A percentile compares a stretch with the other conserved stretches of the same genome.
Evolutionary conservation across 305 asterid species (phyloP).

Genomic region (Coffea humblotiana): DNA sequence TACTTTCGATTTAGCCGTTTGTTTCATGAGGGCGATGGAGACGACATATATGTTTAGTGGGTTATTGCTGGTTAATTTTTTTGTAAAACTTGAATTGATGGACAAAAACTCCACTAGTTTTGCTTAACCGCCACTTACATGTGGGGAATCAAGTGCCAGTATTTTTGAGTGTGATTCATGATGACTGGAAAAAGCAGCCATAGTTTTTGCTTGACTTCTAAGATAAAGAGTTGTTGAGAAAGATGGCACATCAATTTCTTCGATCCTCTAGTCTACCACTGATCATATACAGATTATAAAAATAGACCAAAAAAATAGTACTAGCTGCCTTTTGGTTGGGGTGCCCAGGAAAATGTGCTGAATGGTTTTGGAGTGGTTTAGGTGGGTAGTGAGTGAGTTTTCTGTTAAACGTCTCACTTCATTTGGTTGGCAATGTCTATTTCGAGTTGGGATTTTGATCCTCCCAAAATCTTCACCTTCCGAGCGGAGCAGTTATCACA

Average conservation of each 20-base stretch:
- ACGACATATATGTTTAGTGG: not conserved
- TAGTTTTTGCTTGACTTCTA: constrained; percentile 55
- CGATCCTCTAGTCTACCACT: constrained; percentile 20
- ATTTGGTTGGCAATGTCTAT: constrained; percentile 22
- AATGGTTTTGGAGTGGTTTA: constrained; percentile 13
- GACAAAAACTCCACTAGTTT: not conserved
- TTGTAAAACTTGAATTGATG: constrained; percentile 2
- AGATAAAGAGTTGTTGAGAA: constrained; percentile 56
- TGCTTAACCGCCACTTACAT: constrained; percentile 7
- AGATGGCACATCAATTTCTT: constrained; percentile 57
- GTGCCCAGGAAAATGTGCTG: not conserved
- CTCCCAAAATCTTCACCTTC: not conserved
- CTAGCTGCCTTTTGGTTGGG: not conserved
- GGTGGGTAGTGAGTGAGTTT: constrained; percentile 20
- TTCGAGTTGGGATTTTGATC: not conserved
- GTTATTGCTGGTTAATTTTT: not conserved
- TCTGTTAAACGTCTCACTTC: constrained; percentile 30
- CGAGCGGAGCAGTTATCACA: not conserved
- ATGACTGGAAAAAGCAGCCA: not conserved
- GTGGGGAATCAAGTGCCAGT: constrained; percentile 8
- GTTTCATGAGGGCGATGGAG: not conserved
- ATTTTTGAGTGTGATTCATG: not conserved
- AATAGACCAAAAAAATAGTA: not conserved
- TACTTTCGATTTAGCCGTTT: not conserved
- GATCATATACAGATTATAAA: not conserved